phyloP scores from a whole-genome alignment of 805 yeast species.

The Zygosaccharomyces lentus region DNA sequence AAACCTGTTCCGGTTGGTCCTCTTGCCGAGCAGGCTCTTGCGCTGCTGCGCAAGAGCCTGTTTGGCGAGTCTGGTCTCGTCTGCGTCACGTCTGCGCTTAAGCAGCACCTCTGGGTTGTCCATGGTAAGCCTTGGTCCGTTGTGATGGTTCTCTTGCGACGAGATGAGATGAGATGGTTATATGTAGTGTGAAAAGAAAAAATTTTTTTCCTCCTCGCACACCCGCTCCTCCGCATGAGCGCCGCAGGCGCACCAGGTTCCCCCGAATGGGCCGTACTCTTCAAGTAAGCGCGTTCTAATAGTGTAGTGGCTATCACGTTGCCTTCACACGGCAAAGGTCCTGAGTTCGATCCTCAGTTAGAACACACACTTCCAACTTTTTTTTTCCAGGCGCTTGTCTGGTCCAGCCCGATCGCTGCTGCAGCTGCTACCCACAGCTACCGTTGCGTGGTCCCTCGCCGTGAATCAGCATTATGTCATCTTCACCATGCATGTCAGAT shows the following conservation, averaged over 20 bases:
- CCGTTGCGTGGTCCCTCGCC: background rate
- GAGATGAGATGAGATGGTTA: background rate
- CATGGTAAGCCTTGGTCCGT: conserved; percentile 40
- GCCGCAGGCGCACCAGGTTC: background rate
- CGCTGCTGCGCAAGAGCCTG: conserved; percentile 59
- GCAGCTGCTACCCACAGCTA: background rate
- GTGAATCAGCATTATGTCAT: background rate
- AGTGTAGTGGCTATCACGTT: conserved; percentile 40
- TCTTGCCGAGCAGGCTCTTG: conserved; percentile 37
- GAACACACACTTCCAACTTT: conserved; percentile 22
- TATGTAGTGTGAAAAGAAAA: background rate
- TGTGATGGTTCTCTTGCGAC: conserved; percentile 1
- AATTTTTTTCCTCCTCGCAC: background rate
- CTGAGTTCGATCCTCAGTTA: conserved; percentile 39
- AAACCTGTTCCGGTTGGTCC: conserved; percentile 49
- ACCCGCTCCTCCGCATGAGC: background rate
- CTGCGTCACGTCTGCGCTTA: conserved; percentile 75
- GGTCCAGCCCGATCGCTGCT: background rate
- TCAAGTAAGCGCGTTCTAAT: conserved; percentile 23
- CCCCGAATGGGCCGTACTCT: background rate
- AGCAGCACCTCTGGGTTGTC: conserved; percentile 69
- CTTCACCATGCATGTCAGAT: background rate
- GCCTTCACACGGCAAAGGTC: conserved; percentile 40
- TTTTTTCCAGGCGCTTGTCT: background rate
- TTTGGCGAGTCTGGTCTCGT: conserved; percentile 65